Base-by-base conservation (phyloP, 768 basidiomycete genomes). In the Leucogyrophana mollusca region DNA sequence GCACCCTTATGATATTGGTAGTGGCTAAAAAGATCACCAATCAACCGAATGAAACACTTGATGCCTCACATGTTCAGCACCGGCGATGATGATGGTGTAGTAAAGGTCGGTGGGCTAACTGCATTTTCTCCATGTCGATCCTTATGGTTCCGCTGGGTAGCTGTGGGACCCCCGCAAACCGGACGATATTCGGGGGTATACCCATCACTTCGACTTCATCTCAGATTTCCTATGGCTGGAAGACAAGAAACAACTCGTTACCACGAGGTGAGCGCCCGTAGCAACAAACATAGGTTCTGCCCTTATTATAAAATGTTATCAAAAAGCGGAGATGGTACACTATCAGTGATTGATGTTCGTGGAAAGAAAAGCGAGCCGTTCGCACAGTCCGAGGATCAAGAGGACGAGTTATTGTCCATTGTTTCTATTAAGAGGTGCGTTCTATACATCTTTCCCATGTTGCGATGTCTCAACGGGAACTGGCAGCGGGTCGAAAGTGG, bases 141-240 rank as follows among this genome's bases (percentile, higher is more conserved):
- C 10, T 24, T 18, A 21, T n/a, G 20, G 22, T 45, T n/a, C n/a
- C n/a, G n/a, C n/a, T n/a, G n/a, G 37, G 34, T 55, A 96, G 94
- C 75, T 97, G 20, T 96, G 94, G 94, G 94, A 96, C 62, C 83
- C 88, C 17, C 74, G 93, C 47, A 77, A 82, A 58, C 68, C 72
- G 41, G 83, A 83, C 8, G 73, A 76, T 36, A 68, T 86, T 14
- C 77, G 85, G 27, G 71, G 75, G 16, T 93, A 92, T 60, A 80
- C 71, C 23, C 94, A 96, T 40, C 94, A 97, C 58, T 93, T 87
- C 61, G 94, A 96, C 67, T 96, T 92, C 60, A 93, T 96, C 46
- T 88, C 91, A 30, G 93, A 94, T 63, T 93, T 96, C 66, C 68
- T 89, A 32, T 96, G 87, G 82, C 64, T 93, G 45, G 79, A 79